Evolutionary conservation across 805 yeast genomes (phyloP), one percentile per base, ranked within the genome.

Genomic region (Nakazawaea pomicola): DNA sequence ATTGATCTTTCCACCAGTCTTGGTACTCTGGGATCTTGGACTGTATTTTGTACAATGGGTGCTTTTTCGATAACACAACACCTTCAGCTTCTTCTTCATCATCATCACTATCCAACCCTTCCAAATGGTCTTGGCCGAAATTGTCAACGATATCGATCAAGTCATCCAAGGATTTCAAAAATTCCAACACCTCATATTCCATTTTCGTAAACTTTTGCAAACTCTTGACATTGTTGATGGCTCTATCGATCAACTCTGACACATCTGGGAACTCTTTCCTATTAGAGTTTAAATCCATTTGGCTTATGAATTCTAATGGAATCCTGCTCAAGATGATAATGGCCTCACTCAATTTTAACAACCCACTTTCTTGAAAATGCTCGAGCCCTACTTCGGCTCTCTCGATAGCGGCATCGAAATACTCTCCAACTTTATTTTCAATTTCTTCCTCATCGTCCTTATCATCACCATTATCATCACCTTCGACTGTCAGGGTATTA

Each of bases 381-480:
- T 67, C 73, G 32, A 77, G 60, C 0, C 95, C 95, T 11, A 65
- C 51, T 6, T 70, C 72, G 20, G 77, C 65, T 49, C 95, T 72
- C 45, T 87, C 96, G 17, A 83, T 46, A 4, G 95, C 83, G 29
- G 83, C 86, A 10, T 74, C 74, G 40, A 86, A 78, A 56, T 68
- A 85, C 36, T 76, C 83, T 9, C 61, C 57, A 7, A 82, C 70
- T 28, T 49, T 48, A 12, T 50, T 35, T 5, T 41, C 47, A 14
- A 37, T 15, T 12, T 54, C 54, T n/a, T 46, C 48, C 6, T 48
- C 46, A 3, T 57, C 54, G 31, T 46, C 48, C 6, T 48, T 46
- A 3, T 57, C 54, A 32, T n/a, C n/a, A n/a, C n/a, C n/a, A n/a
- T n/a, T n/a, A n/a, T n/a, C n/a, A n/a, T 48, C 47, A n/a, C 41